Evolutionary conservation across 2,329 filamentous ascomycete genomes (phyloP).

Genomic region (Pseudocercospora fuligena): DNA sequence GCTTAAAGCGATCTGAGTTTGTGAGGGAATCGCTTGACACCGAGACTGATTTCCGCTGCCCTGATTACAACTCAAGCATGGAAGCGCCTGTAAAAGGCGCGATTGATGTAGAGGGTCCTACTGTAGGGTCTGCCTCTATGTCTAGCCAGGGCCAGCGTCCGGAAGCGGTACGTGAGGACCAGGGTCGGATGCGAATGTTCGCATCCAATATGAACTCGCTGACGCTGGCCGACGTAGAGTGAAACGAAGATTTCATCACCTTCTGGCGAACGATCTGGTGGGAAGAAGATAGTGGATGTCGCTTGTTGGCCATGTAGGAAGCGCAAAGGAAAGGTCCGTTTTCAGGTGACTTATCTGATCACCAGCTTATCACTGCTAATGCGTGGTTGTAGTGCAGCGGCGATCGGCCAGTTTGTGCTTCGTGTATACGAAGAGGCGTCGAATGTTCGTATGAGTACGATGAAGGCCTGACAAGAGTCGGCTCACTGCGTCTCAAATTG

Average conservation of each 20-base stretch:
- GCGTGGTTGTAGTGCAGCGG: conserved; percentile 20
- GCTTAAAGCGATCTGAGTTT: not conserved
- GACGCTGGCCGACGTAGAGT: not conserved
- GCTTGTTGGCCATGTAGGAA: conserved; percentile 33
- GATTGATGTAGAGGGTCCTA: not conserved
- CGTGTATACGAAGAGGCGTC: conserved; percentile 23
- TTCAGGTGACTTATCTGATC: not conserved
- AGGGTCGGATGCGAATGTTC: not conserved
- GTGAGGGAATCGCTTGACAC: not conserved
- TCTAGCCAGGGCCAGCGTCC: not conserved
- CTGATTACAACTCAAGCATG: not conserved
- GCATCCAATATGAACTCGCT: not conserved
- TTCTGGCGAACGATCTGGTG: not conserved
- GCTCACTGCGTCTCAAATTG: conserved; percentile 24
- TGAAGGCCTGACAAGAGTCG: conserved; percentile 26
- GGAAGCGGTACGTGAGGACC: conserved; percentile 1
- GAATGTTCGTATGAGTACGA: conserved; percentile 31
- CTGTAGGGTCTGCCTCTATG: not conserved
- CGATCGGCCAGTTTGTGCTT: conserved; percentile 25
- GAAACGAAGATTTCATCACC: conserved; percentile 1
- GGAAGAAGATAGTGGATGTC: conserved; percentile 29
- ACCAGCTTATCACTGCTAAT: not conserved
- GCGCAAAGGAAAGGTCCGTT: conserved; percentile 26
- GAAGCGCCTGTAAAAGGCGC: not conserved
- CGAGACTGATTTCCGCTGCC: not conserved